Conservation (phyloP, 345 rosid species). For the Salix suchowensis region DNA sequence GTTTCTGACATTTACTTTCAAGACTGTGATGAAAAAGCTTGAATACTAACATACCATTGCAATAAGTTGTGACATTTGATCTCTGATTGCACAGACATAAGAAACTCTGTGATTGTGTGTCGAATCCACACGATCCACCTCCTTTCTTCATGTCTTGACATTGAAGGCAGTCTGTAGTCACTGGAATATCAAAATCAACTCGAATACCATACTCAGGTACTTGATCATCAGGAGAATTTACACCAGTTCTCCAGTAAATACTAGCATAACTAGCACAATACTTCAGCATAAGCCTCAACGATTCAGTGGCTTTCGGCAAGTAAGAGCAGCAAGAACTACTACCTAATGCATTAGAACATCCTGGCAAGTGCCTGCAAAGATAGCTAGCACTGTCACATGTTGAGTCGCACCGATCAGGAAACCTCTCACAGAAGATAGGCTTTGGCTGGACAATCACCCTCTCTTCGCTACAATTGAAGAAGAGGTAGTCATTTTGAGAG, state of each 20-base stretch:
- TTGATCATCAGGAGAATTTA: constrained; percentile 47
- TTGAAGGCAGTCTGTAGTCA: constrained; percentile 66
- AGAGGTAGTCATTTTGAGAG: constrained; percentile 76
- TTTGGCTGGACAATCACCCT: constrained; percentile 71
- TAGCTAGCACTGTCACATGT: constrained; percentile 85
- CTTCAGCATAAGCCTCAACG: constrained; percentile 74
- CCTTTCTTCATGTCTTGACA: constrained; percentile 80
- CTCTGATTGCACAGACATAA: constrained; percentile 57
- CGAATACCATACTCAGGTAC: constrained; percentile 81
- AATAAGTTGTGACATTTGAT: constrained; percentile 54
- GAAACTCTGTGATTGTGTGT: constrained; percentile 51
- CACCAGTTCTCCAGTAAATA: constrained; percentile 75
- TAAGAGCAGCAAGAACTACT: constrained; percentile 77
- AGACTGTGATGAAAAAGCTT: background rate
- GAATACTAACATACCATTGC: constrained; percentile 45
- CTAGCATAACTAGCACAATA: constrained; percentile 82
- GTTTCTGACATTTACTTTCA: background rate
- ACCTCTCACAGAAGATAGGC: constrained; percentile 77
- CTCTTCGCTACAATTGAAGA: constrained; percentile 75
- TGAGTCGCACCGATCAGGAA: constrained; percentile 84
- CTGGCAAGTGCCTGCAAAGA: constrained; percentile 81
- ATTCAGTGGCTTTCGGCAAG: constrained; percentile 74
- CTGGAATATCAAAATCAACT: constrained; percentile 74
- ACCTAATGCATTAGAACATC: constrained; percentile 46
- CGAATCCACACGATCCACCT: constrained; percentile 71